A percentile compares a stretch with the other conserved stretches of the same genome.
phyloP scores from a whole-genome alignment of 257 asterid genomes.

The Agastache rugosa region DNA sequence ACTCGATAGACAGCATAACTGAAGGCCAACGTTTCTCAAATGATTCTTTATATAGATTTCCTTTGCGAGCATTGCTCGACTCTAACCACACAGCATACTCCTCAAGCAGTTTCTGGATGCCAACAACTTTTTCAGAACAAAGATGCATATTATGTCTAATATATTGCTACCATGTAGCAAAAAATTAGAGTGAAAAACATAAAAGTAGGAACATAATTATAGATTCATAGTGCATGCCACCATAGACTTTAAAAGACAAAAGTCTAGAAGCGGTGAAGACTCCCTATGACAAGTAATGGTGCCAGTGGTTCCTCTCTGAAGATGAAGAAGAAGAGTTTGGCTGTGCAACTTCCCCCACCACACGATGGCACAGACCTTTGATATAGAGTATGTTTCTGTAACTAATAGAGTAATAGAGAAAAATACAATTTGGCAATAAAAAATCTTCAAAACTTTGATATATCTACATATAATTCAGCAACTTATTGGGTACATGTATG shows the following conservation, averaged over 20 bases:
- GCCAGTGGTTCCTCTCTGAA: neutral
- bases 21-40: conserved; percentile 82
- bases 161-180: conserved; percentile 15
- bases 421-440: neutral
- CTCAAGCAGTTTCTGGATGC: conserved; percentile 69
- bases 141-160: conserved; percentile 13
- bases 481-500: neutral
- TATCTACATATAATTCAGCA: conserved; percentile 22
- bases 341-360: conserved; percentile 7
- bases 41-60: conserved; percentile 63
- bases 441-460: neutral
- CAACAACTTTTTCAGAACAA: conserved; percentile 27
- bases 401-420: conserved; percentile 17
- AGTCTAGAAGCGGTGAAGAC: conserved; percentile 1
- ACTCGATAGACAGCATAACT: conserved; percentile 50
- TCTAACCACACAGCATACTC: conserved; percentile 82
- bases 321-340: neutral
- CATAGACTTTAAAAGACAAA: neutral
- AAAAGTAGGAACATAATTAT: conserved; percentile 1
- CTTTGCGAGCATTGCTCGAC: conserved; percentile 69
- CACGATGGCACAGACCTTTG: neutral
- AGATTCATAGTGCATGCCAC: conserved; percentile 11
- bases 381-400: neutral
- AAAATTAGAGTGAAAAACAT: neutral
- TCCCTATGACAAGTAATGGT: conserved; percentile 14